phyloP scores from a whole-genome alignment of 1,284 basidiomycete species.

The Mycena citricolor region DNA sequence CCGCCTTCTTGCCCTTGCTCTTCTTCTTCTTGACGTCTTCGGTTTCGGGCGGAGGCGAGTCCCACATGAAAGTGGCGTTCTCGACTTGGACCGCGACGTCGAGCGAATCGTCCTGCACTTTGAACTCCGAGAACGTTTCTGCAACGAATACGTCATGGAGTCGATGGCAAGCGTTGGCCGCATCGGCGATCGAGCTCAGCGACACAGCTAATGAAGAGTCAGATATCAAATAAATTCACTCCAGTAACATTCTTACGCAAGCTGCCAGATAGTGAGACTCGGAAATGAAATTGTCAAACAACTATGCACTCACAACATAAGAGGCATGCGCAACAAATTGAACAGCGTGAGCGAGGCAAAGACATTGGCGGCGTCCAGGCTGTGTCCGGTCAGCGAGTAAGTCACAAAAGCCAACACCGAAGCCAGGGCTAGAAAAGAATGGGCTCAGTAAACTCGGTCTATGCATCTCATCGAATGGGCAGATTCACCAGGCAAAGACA shows the following conservation, averaged over 20 bases:
- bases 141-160: slow-evolving; percentile 75
- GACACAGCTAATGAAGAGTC: slow-evolving; percentile 56
- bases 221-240: not conserved
- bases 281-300: not conserved
- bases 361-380: slow-evolving; percentile 66
- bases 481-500: slow-evolving; percentile 64
- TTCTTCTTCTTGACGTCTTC: slow-evolving; percentile 13
- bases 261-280: slow-evolving; percentile 1
- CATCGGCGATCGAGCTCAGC: slow-evolving; percentile 77
- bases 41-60: slow-evolving; percentile 61
- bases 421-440: slow-evolving; percentile 52
- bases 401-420: slow-evolving; percentile 86
- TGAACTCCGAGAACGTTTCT: slow-evolving; percentile 64
- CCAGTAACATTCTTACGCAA: slow-evolving; percentile 4
- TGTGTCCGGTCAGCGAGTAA: slow-evolving; percentile 71
- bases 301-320: slow-evolving; percentile 53
- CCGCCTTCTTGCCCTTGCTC: slow-evolving; percentile 13
- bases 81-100: slow-evolving; percentile 53
- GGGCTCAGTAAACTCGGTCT: no score
- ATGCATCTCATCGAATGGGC: not conserved
- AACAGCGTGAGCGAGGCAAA: slow-evolving; percentile 86
- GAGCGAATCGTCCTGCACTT: slow-evolving; percentile 24
- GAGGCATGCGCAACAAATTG: slow-evolving; percentile 70
- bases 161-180: slow-evolving; percentile 71
- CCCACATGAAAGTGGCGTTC: slow-evolving; percentile 82